These are phyloP conservation scores for Verticillium zaregamsianum DNA, from an alignment of 2,329 filamentous ascomycete genomes.

Conservation along the genomic window DNA sequence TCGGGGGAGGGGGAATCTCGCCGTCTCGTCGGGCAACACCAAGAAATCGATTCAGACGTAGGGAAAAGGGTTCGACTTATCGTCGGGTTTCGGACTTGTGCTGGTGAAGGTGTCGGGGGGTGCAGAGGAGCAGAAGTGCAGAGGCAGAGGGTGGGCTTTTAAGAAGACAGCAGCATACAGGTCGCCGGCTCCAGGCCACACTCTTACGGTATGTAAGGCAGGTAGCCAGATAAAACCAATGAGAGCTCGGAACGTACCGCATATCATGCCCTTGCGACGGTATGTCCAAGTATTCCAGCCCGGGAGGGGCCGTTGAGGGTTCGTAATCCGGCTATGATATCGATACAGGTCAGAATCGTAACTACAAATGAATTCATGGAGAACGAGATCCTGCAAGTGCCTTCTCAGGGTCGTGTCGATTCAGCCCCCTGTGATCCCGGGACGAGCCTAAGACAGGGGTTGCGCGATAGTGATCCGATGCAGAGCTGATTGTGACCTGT, in stretches of 20 bases:
- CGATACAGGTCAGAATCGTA: conserved; percentile 21
- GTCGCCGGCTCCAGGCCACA: background rate
- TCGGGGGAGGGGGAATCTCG: background rate
- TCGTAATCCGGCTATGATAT: conserved; percentile 47
- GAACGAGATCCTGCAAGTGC: background rate
- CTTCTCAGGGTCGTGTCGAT: background rate
- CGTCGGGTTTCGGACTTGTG: background rate
- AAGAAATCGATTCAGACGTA: background rate
- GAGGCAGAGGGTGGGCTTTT: background rate
- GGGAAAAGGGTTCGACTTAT: background rate
- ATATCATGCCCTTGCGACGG: conserved; percentile 45
- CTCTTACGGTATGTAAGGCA: background rate
- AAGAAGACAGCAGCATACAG: background rate
- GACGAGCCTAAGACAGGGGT: background rate
- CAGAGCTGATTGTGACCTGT: background rate
- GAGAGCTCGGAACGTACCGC: conserved; percentile 39
- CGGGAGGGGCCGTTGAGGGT: conserved; percentile 42
- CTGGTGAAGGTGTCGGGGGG: background rate
- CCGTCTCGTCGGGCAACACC: background rate
- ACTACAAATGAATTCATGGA: background rate
- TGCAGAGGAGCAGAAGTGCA: background rate
- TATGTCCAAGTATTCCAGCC: conserved; percentile 52
- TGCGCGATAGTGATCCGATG: background rate
- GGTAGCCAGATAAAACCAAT: conserved; percentile 9
- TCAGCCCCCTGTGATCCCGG: background rate